A percentile compares a stretch with the other conserved stretches of the same genome.
Conservation (phyloP, 345 rosid genomes). For the Populus deltoides region DNA sequence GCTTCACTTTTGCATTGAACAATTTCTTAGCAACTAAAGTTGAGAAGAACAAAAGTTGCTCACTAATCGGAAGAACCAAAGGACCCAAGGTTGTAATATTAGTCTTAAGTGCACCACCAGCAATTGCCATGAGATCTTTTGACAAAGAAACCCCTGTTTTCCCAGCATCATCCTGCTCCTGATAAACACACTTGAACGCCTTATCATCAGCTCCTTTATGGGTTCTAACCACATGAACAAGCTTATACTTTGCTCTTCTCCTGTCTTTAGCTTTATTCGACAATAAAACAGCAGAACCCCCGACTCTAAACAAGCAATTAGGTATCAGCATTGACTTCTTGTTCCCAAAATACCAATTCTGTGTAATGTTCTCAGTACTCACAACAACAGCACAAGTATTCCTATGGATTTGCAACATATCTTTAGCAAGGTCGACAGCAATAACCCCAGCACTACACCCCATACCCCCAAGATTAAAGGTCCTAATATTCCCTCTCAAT, state of each 20-base stretch:
- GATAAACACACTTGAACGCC: constrained; percentile 79
- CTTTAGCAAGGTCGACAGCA: constrained; percentile 75
- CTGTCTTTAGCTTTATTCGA: constrained; percentile 58
- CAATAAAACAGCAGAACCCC: constrained; percentile 69
- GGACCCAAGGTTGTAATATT: constrained; percentile 90
- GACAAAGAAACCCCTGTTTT: constrained; percentile 86
- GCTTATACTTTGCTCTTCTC: constrained; percentile 69
- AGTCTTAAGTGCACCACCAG: constrained; percentile 82
- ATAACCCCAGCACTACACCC: constrained; percentile 95
- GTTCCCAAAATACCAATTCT: constrained; percentile 94
- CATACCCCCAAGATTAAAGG: constrained; percentile 83
- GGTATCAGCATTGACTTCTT: constrained; percentile 86
- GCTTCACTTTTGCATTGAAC: constrained; percentile 61
- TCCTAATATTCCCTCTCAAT: constrained; percentile 67
- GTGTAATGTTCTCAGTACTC: constrained; percentile 88
- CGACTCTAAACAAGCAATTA: constrained; percentile 81
- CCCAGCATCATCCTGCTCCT: constrained; percentile 78
- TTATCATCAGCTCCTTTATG: constrained; percentile 85
- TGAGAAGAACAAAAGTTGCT: constrained; percentile 74
- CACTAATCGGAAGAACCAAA: constrained; percentile 83
- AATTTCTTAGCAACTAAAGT: constrained; percentile 64
- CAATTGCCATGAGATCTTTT: constrained; percentile 85
- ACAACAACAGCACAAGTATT: constrained; percentile 83
- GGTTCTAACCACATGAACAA: constrained; percentile 85
- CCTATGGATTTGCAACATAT: constrained; percentile 82